These are phyloP conservation scores for Quercus phellos DNA, from an alignment of 331 rosid species.

Conservation along the genomic window DNA sequence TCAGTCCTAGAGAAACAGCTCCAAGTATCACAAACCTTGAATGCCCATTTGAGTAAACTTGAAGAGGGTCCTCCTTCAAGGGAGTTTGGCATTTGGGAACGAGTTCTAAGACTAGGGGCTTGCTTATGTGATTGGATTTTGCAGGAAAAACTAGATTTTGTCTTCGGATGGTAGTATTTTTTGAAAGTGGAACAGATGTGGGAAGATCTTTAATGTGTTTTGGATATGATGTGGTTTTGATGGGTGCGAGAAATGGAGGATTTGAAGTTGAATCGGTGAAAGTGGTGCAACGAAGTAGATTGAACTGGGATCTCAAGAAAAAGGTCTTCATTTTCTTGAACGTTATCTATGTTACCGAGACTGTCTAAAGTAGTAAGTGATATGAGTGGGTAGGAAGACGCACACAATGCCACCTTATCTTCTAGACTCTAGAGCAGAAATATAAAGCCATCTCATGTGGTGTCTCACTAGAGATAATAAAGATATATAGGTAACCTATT, in stretches of 20 bases:
- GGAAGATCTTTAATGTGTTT: constrained; percentile 16
- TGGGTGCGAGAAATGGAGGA: constrained; percentile 11
- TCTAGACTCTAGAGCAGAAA: too few relatives aligned
- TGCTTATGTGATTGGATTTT: not conserved
- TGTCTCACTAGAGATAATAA: too few relatives aligned
- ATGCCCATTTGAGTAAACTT: not conserved
- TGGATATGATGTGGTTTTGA: not conserved
- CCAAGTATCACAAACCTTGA: constrained; percentile 52
- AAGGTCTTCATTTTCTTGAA: constrained; percentile 27
- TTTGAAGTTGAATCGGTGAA: constrained; percentile 6
- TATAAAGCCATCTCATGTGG: too few relatives aligned
- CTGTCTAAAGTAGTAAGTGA: not conserved
- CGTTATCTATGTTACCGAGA: not conserved
- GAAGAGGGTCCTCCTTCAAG: not conserved
- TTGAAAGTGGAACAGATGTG: constrained; percentile 9
- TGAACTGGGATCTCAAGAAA: constrained; percentile 29
- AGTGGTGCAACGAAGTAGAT: constrained; percentile 14
- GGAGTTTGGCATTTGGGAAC: constrained; percentile 12
- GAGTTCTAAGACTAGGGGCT: not conserved
- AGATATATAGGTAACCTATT: too few relatives aligned
- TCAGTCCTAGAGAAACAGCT: constrained; percentile 60
- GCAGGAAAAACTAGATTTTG: not conserved
- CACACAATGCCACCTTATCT: not conserved
- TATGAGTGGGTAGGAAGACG: not conserved
- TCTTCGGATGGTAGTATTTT: not conserved